These are phyloP conservation scores for Lentinus polychrous DNA, from an alignment of 1,284 basidiomycete genomes.

Conservation along the genomic window DNA sequence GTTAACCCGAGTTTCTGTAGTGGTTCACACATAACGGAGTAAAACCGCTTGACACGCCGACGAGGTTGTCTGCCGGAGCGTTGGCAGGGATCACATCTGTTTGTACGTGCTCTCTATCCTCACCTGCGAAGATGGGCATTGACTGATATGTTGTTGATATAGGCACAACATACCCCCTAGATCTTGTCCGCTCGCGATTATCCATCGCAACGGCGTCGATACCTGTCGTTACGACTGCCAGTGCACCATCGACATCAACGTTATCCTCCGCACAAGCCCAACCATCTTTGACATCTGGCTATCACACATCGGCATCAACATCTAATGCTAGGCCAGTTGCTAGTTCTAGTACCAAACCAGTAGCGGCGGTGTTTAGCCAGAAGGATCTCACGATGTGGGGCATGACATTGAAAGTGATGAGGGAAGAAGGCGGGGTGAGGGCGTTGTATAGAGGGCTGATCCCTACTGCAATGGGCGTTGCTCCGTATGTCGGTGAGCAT, in stretches of 20 bases:
- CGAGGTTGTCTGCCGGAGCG: slow-evolving; percentile 78
- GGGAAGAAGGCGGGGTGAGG: slow-evolving; percentile 84
- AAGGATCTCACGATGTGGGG: slow-evolving; percentile 74
- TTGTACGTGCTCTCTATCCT: slow-evolving; percentile 16
- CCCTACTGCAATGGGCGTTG: slow-evolving; percentile 87
- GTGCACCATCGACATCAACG: slow-evolving; percentile 10
- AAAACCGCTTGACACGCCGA: slow-evolving; percentile 75
- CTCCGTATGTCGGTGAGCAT: slow-evolving; percentile 69
- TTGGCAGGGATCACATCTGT: slow-evolving; percentile 86
- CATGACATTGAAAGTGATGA: slow-evolving; percentile 86
- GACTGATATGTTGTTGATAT: not conserved
- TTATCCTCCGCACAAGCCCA: slow-evolving; percentile 23
- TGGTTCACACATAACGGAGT: slow-evolving; percentile 64
- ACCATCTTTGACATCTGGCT: slow-evolving; percentile 39
- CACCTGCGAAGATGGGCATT: not conserved
- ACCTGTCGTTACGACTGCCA: slow-evolving; percentile 22
- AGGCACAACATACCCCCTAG: slow-evolving; percentile 90
- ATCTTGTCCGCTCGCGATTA: slow-evolving; percentile 87
- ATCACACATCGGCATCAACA: slow-evolving; percentile 40
- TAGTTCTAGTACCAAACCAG: slow-evolving; percentile 6
- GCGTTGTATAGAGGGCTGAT: slow-evolving; percentile 86
- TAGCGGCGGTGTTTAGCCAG: slow-evolving; percentile 33
- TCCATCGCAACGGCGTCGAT: slow-evolving; percentile 86
- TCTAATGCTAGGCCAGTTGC: slow-evolving; percentile 12
- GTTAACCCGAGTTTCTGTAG: slow-evolving; percentile 31